Base-by-base conservation (phyloP, 75 land plant species). In the Ceratopteris richardii region DNA sequence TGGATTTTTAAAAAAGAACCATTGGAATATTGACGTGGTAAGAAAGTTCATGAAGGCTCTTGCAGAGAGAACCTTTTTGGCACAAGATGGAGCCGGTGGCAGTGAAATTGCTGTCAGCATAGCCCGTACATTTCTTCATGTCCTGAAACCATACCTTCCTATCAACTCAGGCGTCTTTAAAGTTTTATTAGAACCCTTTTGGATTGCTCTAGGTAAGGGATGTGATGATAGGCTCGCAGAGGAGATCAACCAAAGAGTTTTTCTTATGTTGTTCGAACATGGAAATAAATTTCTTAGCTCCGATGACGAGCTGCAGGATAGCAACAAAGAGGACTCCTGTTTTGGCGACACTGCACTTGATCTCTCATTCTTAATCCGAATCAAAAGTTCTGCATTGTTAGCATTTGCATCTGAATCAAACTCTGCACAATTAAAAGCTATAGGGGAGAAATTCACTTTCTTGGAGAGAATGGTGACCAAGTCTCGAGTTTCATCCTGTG, bases 131-230 rank as follows among this genome's bases (percentile, higher is more conserved):
- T 73, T 61, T 29, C 43, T 72, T 25, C 53, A 37, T 31, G 60
- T 66, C 29, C 62, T 77, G 22, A 31, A 40, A 51, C 25, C 57
- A 18, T 61, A 66, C 27, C 70, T 66, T 37, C 77, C 76, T 11
- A 27, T 65, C 17, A 29, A 54, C 22, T 27, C 30, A 27, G 70
- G 48, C 9, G 58, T 61, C 27, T 47, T 77, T 14, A 43, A 56
- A 21, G 29, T 66, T 25, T 31, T 77, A 57, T 40, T 77, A 39
- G 65, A 73, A 59, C 79, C 79, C 12, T 77, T 74, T 48, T 77
- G 33, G 43, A 7, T 64, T 12, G 62, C 31, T 44, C 64, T 77
- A 44, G 55, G 60, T 13, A 21, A 46, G 2, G 66, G 60, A 10
- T 21, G 44, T 28, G 61, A 77, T 37, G 56, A 77, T 18, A 12